Evolutionary conservation across 371 early-diverging fungal species (phyloP).

Genomic region (Polyrhizophydium stewartii): DNA sequence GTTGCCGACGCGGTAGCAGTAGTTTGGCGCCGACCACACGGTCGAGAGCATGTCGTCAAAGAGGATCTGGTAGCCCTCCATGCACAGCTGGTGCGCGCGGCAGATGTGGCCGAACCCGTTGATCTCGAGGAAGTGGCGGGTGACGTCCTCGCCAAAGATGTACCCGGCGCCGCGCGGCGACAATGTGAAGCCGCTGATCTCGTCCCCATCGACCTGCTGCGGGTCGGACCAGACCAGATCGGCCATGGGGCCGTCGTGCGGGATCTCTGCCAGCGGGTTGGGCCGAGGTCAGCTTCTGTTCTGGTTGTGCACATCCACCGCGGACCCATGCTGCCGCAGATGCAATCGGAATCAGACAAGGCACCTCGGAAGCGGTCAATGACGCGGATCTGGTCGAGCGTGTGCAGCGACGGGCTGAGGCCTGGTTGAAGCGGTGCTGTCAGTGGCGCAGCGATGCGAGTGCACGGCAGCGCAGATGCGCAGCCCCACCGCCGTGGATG

Average conservation of each 20-base stretch:
- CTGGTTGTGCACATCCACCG: not conserved
- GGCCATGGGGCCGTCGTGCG: conserved; percentile 98
- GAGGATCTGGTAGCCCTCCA: conserved; percentile 91
- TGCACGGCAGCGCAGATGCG: not conserved
- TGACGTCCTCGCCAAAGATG: conserved; percentile 83
- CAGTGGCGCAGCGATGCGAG: not conserved
- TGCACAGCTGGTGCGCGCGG: conserved; percentile 95
- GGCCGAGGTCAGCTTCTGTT: not conserved
- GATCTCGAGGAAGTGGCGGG: conserved; percentile 74
- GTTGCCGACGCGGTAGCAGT: conserved; percentile 97
- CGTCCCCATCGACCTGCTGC: conserved; percentile 47
- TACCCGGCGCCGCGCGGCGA: conserved; percentile 94
- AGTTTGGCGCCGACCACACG: conserved; percentile 89
- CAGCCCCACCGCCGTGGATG: not conserved
- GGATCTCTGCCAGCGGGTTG: conserved; percentile 68
- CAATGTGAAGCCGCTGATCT: conserved; percentile 72
- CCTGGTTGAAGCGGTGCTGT: conserved; percentile 36
- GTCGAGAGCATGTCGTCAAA: conserved; percentile 84
- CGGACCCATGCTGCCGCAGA: no score
- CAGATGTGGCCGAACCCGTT: conserved; percentile 87
- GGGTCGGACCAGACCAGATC: conserved; percentile 99
- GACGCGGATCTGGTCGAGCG: conserved; percentile 87
- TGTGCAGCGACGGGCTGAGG: conserved; percentile 85
- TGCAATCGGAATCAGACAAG: not conserved
- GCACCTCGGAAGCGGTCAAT: conserved; percentile 86